Evolutionary conservation across 345 rosid genomes (phyloP).

Genomic region (Ceriops tagal): DNA sequence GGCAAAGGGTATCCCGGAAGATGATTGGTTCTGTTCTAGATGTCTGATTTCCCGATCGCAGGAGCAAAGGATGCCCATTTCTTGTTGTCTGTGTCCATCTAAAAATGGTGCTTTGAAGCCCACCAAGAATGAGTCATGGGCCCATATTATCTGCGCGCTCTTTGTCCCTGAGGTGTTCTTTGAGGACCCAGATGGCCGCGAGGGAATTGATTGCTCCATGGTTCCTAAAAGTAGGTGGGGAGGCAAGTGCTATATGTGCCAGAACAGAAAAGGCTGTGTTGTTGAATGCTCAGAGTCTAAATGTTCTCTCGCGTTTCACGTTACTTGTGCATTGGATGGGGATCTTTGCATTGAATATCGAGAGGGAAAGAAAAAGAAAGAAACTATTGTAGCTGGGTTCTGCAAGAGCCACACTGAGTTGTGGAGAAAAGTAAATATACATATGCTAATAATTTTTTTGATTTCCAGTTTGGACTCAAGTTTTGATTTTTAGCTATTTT

Average conservation of each 20-base stretch:
- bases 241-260: slow-evolving; percentile 62
- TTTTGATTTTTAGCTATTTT: background rate
- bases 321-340: slow-evolving; percentile 75
- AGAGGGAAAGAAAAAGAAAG: slow-evolving; percentile 53
- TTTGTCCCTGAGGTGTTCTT: slow-evolving; percentile 88
- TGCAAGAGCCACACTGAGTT: slow-evolving; percentile 68
- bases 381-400: slow-evolving; percentile 80
- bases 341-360: slow-evolving; percentile 74
- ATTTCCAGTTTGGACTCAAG: no score
- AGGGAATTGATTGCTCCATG: slow-evolving; percentile 56
- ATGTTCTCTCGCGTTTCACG: slow-evolving; percentile 67
- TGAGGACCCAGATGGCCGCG: slow-evolving; percentile 80
- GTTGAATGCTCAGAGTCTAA: slow-evolving; percentile 82
- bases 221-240: slow-evolving; percentile 64
- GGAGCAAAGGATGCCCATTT: background rate
- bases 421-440: slow-evolving; percentile 65
- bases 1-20: slow-evolving; percentile 62
- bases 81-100: slow-evolving; percentile 66
- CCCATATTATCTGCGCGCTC: slow-evolving; percentile 73
- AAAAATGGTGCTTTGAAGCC: slow-evolving; percentile 64
- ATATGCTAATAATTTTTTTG: background rate
- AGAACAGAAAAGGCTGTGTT: slow-evolving; percentile 56
- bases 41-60: slow-evolving; percentile 34
- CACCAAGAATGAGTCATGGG: slow-evolving; percentile 61
- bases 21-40: slow-evolving; percentile 73